Evolutionary conservation across 2,329 filamentous ascomycete species (phyloP).

Genomic region (Trichoderma gracile): DNA sequence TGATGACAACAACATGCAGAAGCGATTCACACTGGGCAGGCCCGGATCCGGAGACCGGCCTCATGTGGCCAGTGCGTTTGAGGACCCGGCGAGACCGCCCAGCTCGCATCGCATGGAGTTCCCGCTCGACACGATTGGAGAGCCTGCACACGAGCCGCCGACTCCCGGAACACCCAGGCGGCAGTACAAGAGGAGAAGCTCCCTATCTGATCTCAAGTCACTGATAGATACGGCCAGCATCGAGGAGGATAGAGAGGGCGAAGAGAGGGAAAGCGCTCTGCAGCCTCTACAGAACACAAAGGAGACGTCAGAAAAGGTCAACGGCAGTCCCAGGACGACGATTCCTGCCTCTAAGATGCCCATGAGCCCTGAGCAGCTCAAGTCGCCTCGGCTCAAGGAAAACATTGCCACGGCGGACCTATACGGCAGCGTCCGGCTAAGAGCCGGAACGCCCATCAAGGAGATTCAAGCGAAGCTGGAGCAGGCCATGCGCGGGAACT

Average conservation of each 20-base stretch:
- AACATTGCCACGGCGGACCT: constrained; percentile 32
- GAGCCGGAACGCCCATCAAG: constrained; percentile 24
- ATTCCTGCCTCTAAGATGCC: constrained; percentile 54
- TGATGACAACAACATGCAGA: constrained; percentile 60
- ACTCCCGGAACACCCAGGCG: constrained; percentile 56
- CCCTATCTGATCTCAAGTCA: constrained; percentile 78
- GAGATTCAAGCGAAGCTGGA: constrained; percentile 25
- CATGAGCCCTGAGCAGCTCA: constrained; percentile 48
- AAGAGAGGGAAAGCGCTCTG: constrained; percentile 31
- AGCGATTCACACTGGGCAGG: constrained; percentile 42
- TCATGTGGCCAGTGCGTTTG: constrained; percentile 62
- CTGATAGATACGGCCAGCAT: constrained; percentile 64
- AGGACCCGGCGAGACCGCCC: constrained; percentile 56
- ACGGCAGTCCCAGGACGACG: constrained; percentile 49
- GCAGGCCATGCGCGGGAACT: constrained; percentile 28
- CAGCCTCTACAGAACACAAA: constrained; percentile 56
- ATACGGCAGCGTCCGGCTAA: constrained; percentile 28
- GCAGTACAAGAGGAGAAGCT: constrained; percentile 76
- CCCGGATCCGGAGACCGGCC: constrained; percentile 62
- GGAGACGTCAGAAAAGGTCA: constrained; percentile 59
- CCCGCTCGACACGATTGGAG: constrained; percentile 60
- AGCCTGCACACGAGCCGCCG: constrained; percentile 50
- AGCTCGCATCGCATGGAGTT: constrained; percentile 60
- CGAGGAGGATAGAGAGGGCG: constrained; percentile 36
- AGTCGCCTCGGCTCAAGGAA: constrained; percentile 51